Conservation (phyloP, 345 rosid genomes). For the Sapria himalayana region DNA sequence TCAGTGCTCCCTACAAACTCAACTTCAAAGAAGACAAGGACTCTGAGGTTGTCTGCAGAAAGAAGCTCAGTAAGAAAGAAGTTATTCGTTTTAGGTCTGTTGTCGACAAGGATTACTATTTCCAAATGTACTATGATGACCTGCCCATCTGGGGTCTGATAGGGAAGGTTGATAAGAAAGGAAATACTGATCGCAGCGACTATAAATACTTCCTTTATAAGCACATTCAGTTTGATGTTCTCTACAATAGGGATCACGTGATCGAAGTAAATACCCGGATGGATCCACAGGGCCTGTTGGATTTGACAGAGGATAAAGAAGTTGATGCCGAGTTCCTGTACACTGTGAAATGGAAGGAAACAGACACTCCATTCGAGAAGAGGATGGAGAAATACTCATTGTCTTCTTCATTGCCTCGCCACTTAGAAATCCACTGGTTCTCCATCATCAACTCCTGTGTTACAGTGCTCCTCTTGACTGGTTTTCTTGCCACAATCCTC, state of each 20-base stretch:
- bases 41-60: slow-evolving; percentile 38
- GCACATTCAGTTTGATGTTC: slow-evolving; percentile 55
- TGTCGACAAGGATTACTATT: slow-evolving; percentile 62
- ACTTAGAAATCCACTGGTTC: slow-evolving; percentile 89
- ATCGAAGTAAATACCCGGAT: slow-evolving; percentile 48
- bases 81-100: slow-evolving; percentile 40
- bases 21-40: slow-evolving; percentile 51
- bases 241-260: slow-evolving; percentile 54
- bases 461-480: slow-evolving; percentile 75
- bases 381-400: slow-evolving; percentile 78
- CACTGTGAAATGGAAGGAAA: slow-evolving; percentile 82
- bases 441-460: slow-evolving; percentile 78
- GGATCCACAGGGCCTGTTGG: slow-evolving; percentile 55
- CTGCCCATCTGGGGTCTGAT: slow-evolving; percentile 82
- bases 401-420: slow-evolving; percentile 79
- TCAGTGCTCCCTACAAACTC: slow-evolving; percentile 69
- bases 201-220: slow-evolving; percentile 51
- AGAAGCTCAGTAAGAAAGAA: slow-evolving; percentile 31
- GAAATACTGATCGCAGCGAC: slow-evolving; percentile 34
- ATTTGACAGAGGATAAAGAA: slow-evolving; percentile 63
- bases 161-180: slow-evolving; percentile 68
- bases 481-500: slow-evolving; percentile 78
- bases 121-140: slow-evolving; percentile 82
- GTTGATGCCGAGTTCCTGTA: slow-evolving; percentile 65
- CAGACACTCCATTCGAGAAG: slow-evolving; percentile 54